Base-by-base conservation (phyloP, 441 rosid species). In the Breynia disticha region DNA sequence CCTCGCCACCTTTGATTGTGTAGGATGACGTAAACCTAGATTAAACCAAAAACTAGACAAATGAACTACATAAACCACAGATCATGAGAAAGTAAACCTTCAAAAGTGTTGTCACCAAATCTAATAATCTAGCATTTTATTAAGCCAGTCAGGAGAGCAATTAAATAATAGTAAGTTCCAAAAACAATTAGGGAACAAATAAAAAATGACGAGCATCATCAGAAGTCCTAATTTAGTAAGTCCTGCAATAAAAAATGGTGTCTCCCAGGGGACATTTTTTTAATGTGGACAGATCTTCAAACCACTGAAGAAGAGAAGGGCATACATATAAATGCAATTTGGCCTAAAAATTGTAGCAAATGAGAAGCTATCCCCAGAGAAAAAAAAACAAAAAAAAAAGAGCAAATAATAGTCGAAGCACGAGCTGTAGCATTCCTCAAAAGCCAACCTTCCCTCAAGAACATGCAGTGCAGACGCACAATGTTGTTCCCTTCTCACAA, bases 281-380 rank as follows among this genome's bases (percentile, higher is more conserved):
- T 71, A n/a, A 75, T 74, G 73, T 19, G 32, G 56, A 46, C 17
- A 50, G 61, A 17, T 58, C 67, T 63, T 58, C 67, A 64, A 64
- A 54, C 55, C 61, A 48, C 51, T 46, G 65, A 46, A 55, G 61
- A 57, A 37, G 4, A 21, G 48, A 47, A 41, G 20, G 20, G 67
- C 60, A 64, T 68, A 55, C 49, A 59, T 66, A 61, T 59, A 53
- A 67, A 61, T 50, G 52, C 38, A 71, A 32, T 56, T 37, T 60
- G 8, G 55, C 18, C 50, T 52, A 56, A 16, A 12, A 49, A 19
- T 56, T 60, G 45, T 48, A 35, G 16, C 42, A 42, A 20, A 8
- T 17, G 15, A 32, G 13, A 52, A 18, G 19, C 19, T 12, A 19
- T 43, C 39, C 60, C 55, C 56, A 52, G 32, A 24, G 7, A 24